Evolutionary conservation across 352 stramenopile species (phyloP).

Genomic region (Phytophthora pseudosyringae): DNA sequence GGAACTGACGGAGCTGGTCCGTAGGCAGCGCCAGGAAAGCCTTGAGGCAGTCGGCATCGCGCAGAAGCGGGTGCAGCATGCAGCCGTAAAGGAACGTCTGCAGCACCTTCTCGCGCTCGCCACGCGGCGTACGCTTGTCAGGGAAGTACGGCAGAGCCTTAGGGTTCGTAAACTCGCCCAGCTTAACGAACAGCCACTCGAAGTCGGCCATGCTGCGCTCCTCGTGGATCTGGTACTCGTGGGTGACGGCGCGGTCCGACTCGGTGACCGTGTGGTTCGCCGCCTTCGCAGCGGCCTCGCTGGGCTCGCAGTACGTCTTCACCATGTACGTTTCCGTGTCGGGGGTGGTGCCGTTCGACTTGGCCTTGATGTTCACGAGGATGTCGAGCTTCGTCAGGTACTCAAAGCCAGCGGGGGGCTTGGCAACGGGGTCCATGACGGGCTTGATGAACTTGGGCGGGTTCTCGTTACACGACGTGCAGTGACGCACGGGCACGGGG

Average conservation of each 20-base stretch:
- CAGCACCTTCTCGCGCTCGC: conserved; percentile 67
- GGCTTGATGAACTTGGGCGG: conserved; percentile 83
- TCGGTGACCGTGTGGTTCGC: conserved; percentile 63
- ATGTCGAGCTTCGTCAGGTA: conserved; percentile 89
- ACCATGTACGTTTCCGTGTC: conserved; percentile 74
- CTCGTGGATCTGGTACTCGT: conserved; percentile 82
- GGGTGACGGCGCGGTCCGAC: conserved; percentile 67
- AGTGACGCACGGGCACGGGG: conserved; percentile 79
- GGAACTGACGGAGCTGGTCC: conserved; percentile 77
- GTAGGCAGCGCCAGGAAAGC: conserved; percentile 79
- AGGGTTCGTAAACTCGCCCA: conserved; percentile 80
- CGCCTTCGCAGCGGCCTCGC: conserved; percentile 57
- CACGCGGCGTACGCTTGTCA: conserved; percentile 61
- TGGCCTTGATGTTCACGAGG: conserved; percentile 59
- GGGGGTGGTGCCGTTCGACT: conserved; percentile 43
- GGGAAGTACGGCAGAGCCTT: conserved; percentile 86
- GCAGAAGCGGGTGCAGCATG: conserved; percentile 81
- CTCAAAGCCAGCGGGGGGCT: conserved; percentile 83
- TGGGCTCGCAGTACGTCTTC: conserved; percentile 85
- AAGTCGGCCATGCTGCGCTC: conserved; percentile 81
- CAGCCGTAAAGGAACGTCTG: conserved; percentile 86
- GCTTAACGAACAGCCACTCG: conserved; percentile 79
- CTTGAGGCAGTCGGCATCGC: conserved; percentile 83
- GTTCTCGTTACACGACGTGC: conserved; percentile 78
- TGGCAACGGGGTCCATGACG: conserved; percentile 77